These are phyloP conservation scores for Diaporthe ilicicola DNA, from an alignment of 2,329 filamentous ascomycete species.

Conservation along the genomic window DNA sequence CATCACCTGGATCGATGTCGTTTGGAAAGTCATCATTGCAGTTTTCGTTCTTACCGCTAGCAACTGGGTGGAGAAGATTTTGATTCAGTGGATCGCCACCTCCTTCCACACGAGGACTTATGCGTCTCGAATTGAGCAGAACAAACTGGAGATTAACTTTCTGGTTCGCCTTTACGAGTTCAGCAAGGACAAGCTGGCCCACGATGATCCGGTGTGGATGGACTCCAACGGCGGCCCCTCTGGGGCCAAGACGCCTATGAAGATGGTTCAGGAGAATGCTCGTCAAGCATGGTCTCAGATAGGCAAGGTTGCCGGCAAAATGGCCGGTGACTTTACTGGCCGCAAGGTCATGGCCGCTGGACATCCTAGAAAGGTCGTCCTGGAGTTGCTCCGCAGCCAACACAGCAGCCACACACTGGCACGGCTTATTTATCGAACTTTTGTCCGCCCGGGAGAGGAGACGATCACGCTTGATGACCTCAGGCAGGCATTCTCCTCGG, in stretches of 20 bases:
- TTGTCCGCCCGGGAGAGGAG: conserved; percentile 77
- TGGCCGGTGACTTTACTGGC: conserved; percentile 93
- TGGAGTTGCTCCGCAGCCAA: conserved; percentile 78
- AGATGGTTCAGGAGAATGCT: conserved; percentile 77
- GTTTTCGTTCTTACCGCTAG: conserved; percentile 82
- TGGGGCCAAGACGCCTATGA: conserved; percentile 78
- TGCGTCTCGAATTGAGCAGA: conserved; percentile 87
- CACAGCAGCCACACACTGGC: conserved; percentile 83
- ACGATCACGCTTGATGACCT: conserved; percentile 83
- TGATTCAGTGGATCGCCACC: conserved; percentile 94
- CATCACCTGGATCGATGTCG: conserved; percentile 75
- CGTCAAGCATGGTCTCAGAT: conserved; percentile 80
- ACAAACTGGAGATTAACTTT: conserved; percentile 84
- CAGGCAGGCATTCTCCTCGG: conserved; percentile 78
- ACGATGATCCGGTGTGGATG: conserved; percentile 58
- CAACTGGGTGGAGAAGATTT: conserved; percentile 90
- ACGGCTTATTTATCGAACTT: conserved; percentile 86
- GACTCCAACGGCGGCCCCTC: conserved; percentile 49
- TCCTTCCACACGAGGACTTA: conserved; percentile 94
- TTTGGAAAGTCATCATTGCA: conserved; percentile 87
- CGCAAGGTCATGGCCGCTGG: conserved; percentile 70
- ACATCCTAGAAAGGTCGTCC: conserved; percentile 85
- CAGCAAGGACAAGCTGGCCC: conserved; percentile 76
- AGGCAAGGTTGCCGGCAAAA: conserved; percentile 83
- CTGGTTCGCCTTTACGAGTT: conserved; percentile 70